Percentiles rank a stretch among this genome's conserved stretches.
Evolutionary conservation across 2,329 filamentous ascomycete species (phyloP).

Genomic region (Penicillium sp.): DNA sequence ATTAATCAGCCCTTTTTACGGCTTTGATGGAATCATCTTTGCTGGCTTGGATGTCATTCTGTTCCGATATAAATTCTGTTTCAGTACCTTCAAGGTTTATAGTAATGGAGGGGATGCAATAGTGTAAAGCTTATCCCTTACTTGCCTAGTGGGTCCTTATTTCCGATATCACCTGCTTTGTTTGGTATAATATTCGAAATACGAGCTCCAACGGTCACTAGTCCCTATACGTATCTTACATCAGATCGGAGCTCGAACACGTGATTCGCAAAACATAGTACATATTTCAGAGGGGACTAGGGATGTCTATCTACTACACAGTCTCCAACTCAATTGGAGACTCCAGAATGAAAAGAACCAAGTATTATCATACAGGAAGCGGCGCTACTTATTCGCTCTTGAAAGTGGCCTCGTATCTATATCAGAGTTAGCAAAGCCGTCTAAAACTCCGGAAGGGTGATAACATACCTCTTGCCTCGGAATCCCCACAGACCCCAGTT

Average conservation of each 20-base stretch:
- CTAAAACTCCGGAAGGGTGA: constrained; percentile 23
- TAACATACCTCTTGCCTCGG: constrained; percentile 85
- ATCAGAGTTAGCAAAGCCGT: constrained; percentile 8
- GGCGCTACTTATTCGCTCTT: constrained; percentile 17
- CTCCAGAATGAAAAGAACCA: neutral
- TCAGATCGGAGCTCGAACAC: neutral
- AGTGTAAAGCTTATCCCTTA: neutral
- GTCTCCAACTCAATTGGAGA: neutral
- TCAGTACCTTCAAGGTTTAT: too few relatives aligned
- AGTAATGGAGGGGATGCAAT: too few relatives aligned
- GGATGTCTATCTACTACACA: constrained; percentile 6
- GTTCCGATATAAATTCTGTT: neutral
- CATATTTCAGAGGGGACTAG: neutral
- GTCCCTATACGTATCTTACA: neutral
- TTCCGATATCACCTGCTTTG: neutral
- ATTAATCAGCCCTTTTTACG: neutral
- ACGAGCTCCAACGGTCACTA: neutral
- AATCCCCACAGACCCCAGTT: constrained; percentile 99
- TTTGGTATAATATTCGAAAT: neutral
- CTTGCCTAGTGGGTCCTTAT: neutral
- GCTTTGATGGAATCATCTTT: constrained; percentile 1
- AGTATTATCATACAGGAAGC: constrained; percentile 13
- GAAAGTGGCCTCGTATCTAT: constrained; percentile 42
- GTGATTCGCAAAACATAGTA: neutral
- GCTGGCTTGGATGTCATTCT: constrained; percentile 1